Base-by-base conservation (phyloP, 192 early-diverging fungal species). In the Endogone sp. region DNA sequence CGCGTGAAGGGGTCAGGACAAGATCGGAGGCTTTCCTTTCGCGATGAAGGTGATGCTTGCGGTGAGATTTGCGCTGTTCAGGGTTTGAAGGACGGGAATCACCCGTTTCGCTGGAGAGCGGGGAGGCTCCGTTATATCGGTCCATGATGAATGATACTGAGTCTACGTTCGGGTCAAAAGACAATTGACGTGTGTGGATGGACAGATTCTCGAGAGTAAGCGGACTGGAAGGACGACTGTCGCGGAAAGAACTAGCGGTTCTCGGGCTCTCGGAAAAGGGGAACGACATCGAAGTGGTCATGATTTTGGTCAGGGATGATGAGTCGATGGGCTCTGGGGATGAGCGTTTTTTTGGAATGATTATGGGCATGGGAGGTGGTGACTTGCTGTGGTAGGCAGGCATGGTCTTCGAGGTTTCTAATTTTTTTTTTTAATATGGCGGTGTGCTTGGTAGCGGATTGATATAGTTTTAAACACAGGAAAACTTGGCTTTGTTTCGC, bases 1-100 rank as follows among this genome's bases (percentile, higher is more conserved):
- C 22, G 2, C 57, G 67, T n/a, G 67, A 55, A 9, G 67, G 60
- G 4, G 57, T 60, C 67, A 68, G 26, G 13, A 68, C 67, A 25
- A 68, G 29, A 59, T 68, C 67, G 37, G 37, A 49, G 37, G 37
- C 37, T 49, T 49, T 49, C 37, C 16, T 49, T 49, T n/a, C n/a
- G n/a, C n/a, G n/a, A n/a, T n/a, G n/a, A n/a, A n/a, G n/a, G n/a
- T 6, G 37, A 49, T 49, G 37, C 37, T 16, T 49, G 37, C 37
- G 37, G n/a, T n/a, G n/a, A n/a, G n/a, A n/a, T 16, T 1, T 49
- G 9, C 37, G 37, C 37, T 16, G 37, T 11, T 49, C 37, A 16
- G 37, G 37, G 37, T 16, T 49, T 11, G 37, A 49, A 49, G 37
- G 37, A 16, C 37, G 37, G 37, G 37, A 49, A 16, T 49, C 37